Evolutionary conservation across 352 stramenopile species (phyloP).

Genomic region (Ophiocytium majus): DNA sequence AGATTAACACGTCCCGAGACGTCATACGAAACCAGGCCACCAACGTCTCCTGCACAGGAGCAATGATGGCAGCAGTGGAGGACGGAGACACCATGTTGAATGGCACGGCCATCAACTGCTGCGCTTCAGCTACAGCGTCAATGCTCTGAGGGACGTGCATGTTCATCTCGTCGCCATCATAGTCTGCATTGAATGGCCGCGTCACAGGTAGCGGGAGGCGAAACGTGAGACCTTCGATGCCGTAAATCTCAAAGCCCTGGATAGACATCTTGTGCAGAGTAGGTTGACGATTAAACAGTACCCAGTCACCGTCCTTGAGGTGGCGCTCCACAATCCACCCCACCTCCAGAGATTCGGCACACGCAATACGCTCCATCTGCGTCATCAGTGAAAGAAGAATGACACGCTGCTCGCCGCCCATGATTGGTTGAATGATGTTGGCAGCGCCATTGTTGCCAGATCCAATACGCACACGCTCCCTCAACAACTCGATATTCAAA

Average conservation of each 20-base stretch:
- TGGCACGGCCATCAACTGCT: constrained; percentile 96
- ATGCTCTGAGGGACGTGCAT: constrained; percentile 89
- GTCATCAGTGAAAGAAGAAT: too few species aligned
- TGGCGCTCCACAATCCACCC: constrained; percentile 98
- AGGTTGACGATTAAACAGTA: constrained; percentile 98
- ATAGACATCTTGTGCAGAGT: constrained; percentile 99
- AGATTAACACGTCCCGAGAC: too few species aligned
- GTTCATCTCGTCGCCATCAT: constrained; percentile 99
- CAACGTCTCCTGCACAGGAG: too few species aligned
- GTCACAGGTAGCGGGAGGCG: constrained; percentile 94
- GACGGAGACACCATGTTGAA: too few species aligned
- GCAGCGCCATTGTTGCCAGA: too few species aligned
- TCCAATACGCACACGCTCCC: too few species aligned
- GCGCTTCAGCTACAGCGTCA: constrained; percentile 87
- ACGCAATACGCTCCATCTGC: too few species aligned
- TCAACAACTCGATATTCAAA: too few species aligned
- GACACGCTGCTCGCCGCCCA: too few species aligned
- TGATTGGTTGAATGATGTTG: too few species aligned
- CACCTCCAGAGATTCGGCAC: constrained; percentile 87
- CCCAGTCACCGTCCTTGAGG: constrained; percentile 92
- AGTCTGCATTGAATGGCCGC: constrained; percentile 98
- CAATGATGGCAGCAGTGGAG: too few species aligned
- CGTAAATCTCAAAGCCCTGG: constrained; percentile 95
- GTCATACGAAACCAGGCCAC: too few species aligned
- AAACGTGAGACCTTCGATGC: constrained; percentile 98